Evolutionary conservation across 2,329 filamentous ascomycete species (phyloP), one percentile per base, ranked within the genome.

Genomic region (Cytospora schulzeri): DNA sequence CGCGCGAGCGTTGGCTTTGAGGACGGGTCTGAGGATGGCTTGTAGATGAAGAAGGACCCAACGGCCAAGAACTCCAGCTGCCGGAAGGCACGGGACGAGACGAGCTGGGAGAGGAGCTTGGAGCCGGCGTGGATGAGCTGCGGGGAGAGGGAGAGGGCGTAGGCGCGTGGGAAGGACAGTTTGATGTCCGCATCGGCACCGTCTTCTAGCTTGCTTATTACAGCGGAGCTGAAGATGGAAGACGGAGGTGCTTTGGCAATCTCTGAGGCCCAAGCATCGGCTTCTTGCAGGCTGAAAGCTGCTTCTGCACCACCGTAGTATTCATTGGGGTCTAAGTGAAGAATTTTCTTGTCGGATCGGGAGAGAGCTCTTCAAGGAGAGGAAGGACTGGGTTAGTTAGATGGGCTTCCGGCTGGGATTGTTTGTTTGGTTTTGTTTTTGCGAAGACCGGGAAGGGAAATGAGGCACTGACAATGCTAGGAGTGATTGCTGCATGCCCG

Each of bases 41-140:
- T 80, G 73, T 88, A 89, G 62, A 97, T 87, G 84, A 91, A 97
- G 86, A 94, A 98, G 63, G 91, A 94, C 29, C 94, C 94, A 29
- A 98, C 91, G 31, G 94, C 92, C 67, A 95, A 86, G 70, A 98
- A 98, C 74, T 98, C 94, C 55, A 99, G 85, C 78, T 97, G 93
- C 26, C 89, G 87, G 73, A 94, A 94, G 15, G 93, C 90, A 70
- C 89, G 90, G 8, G 94, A 97, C 2, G 93, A 92, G n/a, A 98
- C 91, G 19, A 98, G 85, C 71, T 88, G 85, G 11, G 88, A 85
- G 6, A 98, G 81, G 38, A 98, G 83, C 69, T 86, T 83, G 2
- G 93, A 96, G 61, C 89, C 89, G 12, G 91, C 86, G 76, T 97
- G 95, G 60, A 98, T 88, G 68, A 97, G 81, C 72, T 96, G 91